A percentile compares a stretch with the other conserved stretches of the same genome.
Conservation (phyloP, 1,139 yeast species). For the Yamadazyma kanchanaburiensis region DNA sequence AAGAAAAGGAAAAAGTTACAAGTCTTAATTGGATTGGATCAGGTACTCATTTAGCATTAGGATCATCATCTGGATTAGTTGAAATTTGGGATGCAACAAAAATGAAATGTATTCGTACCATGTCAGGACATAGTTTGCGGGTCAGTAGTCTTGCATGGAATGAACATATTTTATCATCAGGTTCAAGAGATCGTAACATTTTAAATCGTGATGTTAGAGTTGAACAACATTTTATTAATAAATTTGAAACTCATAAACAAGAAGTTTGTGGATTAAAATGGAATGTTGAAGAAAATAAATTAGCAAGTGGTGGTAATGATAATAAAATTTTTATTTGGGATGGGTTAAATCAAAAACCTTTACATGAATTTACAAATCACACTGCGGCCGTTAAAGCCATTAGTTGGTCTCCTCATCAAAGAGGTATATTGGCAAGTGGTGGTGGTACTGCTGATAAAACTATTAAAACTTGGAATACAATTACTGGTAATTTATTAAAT, state of each 20-base stretch:
- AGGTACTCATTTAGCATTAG: slow-evolving; percentile 93
- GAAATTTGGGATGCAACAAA: slow-evolving; percentile 96
- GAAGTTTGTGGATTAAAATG: slow-evolving; percentile 96
- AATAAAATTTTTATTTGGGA: slow-evolving; percentile 86
- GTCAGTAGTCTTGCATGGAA: slow-evolving; percentile 94
- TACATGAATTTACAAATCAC: slow-evolving; percentile 76
- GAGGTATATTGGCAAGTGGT: slow-evolving; percentile 91
- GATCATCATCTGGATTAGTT: slow-evolving; percentile 81
- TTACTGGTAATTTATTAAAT: slow-evolving; percentile 67
- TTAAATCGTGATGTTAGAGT: slow-evolving; percentile 89
- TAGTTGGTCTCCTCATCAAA: slow-evolving; percentile 96
- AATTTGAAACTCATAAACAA: slow-evolving; percentile 76
- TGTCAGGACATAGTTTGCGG: slow-evolving; percentile 87
- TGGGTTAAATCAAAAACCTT: slow-evolving; percentile 66
- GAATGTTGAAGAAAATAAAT: slow-evolving; percentile 83
- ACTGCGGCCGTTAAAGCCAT: slow-evolving; percentile 95
- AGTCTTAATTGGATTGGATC: slow-evolving; percentile 91
- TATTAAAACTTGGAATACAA: slow-evolving; percentile 89
- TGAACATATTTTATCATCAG: slow-evolving; percentile 82
- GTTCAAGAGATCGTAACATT: slow-evolving; percentile 81
- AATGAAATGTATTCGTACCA: slow-evolving; percentile 77
- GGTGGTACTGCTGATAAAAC: slow-evolving; percentile 96
- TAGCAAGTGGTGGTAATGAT: slow-evolving; percentile 95
- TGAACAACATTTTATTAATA: slow-evolving; percentile 75
- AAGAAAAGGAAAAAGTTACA: slow-evolving; percentile 71